Evolutionary conservation across 768 basidiomycete genomes (phyloP), one percentile per base, ranked within the genome.

Genomic region (Boletus reticuloceps): DNA sequence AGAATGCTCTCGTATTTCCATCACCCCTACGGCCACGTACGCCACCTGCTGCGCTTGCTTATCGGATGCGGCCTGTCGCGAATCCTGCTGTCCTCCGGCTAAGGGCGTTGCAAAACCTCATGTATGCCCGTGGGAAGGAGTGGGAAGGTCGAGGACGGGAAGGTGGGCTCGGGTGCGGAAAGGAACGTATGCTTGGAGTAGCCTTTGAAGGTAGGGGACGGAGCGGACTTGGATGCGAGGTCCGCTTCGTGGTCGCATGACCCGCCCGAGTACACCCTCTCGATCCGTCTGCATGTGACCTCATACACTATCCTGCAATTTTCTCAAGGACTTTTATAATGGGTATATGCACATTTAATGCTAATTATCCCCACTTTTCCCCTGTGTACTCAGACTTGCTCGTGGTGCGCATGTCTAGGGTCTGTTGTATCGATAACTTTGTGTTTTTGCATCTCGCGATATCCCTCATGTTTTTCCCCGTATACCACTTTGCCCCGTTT

Each of bases 201-300:
- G 84, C 83, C 36, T 82, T 81, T 62, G 85, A 85, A 56, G 84
- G 83, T 12, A 71, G 81, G n/a, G 82, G 84, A 5, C 66, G 75
- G 55, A 87, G 84, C 58, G 65, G 71, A 50, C 72, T 86, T 51
- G 73, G 70, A 1, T 74, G 74, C 50, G 76, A 76, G 58, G 74
- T 76, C 6, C 71, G 69, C 13, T 71, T 68, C 31, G 68, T 70
- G 51, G 61, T 70, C 25, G 69, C 63, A 37, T 72, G 61, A 64
- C 38, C 22, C 38, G 13, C 25, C n/a, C 42, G 29, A 42, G 10
- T 22, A 16, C 16, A 14, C 14, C 7, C n/a, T 7, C 43, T 13
- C 36, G 50, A 19, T 53, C 38, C 48, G 38, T 41, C 31, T 40
- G 53, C 46, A 48, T 61, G 50, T 44, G 46, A 9, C 19, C 49